These are phyloP conservation scores for Zelopaecilomyces penicillatus DNA, from an alignment of 2,329 filamentous ascomycete species.

Conservation along the genomic window DNA sequence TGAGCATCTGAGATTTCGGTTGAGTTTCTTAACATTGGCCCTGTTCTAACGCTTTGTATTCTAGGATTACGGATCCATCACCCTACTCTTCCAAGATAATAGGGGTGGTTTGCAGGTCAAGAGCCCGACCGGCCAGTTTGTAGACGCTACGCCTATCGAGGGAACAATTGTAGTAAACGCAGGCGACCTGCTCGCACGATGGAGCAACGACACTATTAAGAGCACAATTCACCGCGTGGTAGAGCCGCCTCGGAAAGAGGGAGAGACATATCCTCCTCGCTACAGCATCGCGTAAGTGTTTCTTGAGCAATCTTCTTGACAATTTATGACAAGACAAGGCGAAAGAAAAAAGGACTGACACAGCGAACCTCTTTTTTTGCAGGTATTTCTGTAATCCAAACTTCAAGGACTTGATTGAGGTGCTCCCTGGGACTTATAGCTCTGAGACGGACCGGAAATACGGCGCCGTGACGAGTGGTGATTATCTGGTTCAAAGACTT, in stretches of 20 bases:
- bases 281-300: slow-evolving; percentile 72
- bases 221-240: slow-evolving; percentile 87
- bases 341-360: too few relatives aligned
- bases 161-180: slow-evolving; percentile 83
- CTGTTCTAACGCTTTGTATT: background rate
- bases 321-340: too few relatives aligned
- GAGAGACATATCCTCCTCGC: slow-evolving; percentile 58
- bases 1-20: background rate
- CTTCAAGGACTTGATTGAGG: slow-evolving; percentile 65
- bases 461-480: slow-evolving; percentile 63
- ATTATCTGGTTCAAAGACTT: slow-evolving; percentile 73
- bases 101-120: slow-evolving; percentile 50
- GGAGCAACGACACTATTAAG: slow-evolving; percentile 88
- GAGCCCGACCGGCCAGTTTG: slow-evolving; percentile 66
- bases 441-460: slow-evolving; percentile 68
- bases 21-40: background rate
- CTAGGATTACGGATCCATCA: slow-evolving; percentile 52
- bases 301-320: background rate
- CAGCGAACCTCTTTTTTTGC: background rate
- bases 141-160: slow-evolving; percentile 74
- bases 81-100: slow-evolving; percentile 53
- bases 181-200: slow-evolving; percentile 75
- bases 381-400: slow-evolving; percentile 88
- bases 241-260: slow-evolving; percentile 59
- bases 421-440: slow-evolving; percentile 67